These are phyloP conservation scores for Apiospora kogelbergensis DNA, from an alignment of 2,329 filamentous ascomycete genomes.

Conservation along the genomic window DNA sequence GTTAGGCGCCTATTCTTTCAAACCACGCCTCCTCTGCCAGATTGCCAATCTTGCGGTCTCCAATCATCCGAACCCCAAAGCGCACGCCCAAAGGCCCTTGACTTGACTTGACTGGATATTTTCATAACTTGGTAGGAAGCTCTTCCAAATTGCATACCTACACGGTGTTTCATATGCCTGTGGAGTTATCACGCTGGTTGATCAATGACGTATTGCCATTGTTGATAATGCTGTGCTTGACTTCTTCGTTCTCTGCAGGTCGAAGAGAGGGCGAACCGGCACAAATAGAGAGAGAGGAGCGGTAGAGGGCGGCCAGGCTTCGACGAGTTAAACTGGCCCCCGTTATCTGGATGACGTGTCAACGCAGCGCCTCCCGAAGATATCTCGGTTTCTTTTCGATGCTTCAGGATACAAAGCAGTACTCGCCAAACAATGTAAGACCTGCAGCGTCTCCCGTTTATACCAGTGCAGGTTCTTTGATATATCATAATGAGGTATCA, in stretches of 20 bases:
- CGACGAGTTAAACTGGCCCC: not conserved
- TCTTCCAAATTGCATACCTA: not conserved
- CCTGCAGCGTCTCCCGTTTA: not conserved
- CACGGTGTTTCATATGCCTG: not conserved
- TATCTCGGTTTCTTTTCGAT: not conserved
- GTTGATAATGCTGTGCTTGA: too few relatives aligned
- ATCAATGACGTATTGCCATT: not conserved
- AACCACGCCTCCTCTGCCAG: not conserved
- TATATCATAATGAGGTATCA: constrained; percentile 1
- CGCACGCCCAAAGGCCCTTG: not conserved
- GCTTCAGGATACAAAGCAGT: not conserved
- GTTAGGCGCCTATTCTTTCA: not conserved
- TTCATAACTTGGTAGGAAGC: not conserved
- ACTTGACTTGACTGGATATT: not conserved
- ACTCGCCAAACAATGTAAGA: not conserved
- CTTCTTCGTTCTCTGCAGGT: not conserved
- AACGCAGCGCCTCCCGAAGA: not conserved
- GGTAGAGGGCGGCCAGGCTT: not conserved
- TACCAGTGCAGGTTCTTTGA: not conserved
- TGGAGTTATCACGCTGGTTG: not conserved
- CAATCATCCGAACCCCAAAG: not conserved
- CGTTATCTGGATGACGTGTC: not conserved
- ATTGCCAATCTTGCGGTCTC: not conserved
- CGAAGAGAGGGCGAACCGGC: not conserved
- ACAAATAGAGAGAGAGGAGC: too few relatives aligned